These are phyloP conservation scores for Phytophthora pseudosyringae DNA, from an alignment of 352 stramenopile genomes.

Conservation along the genomic window DNA sequence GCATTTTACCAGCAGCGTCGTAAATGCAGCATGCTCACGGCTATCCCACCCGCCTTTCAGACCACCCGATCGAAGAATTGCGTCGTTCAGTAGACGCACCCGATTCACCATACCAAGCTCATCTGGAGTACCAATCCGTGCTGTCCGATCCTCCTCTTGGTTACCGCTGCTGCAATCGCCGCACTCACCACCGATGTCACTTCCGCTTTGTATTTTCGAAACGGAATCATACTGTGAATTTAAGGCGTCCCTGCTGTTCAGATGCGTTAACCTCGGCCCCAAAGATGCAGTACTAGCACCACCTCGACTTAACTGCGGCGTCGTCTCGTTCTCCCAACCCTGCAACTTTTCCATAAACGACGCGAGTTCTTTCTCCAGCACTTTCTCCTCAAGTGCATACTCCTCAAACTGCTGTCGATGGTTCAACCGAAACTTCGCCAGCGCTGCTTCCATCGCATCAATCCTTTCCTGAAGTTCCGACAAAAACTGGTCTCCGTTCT, in stretches of 20 bases:
- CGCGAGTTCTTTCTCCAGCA: conserved; percentile 61
- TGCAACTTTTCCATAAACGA: conserved; percentile 51
- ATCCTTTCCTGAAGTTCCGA: conserved; percentile 61
- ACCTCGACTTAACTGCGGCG: conserved; percentile 10
- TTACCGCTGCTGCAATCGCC: not conserved
- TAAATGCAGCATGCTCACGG: conserved; percentile 59
- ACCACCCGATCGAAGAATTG: conserved; percentile 61
- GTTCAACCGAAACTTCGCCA: conserved; percentile 43
- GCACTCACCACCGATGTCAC: not conserved
- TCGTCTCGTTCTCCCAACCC: conserved; percentile 39
- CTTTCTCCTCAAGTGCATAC: conserved; percentile 60
- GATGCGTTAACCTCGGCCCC: conserved; percentile 1
- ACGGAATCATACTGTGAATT: not conserved
- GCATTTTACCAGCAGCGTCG: conserved; percentile 46
- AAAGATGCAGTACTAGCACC: conserved; percentile 12
- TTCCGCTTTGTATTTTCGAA: conserved; percentile 6
- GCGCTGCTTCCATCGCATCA: conserved; percentile 51
- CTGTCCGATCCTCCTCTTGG: conserved; percentile 10
- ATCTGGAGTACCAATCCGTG: conserved; percentile 11
- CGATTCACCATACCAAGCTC: conserved; percentile 49
- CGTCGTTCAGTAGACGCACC: conserved; percentile 58
- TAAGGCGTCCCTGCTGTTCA: conserved; percentile 12
- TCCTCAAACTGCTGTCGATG: conserved; percentile 54
- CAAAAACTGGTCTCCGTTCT: conserved; percentile 52
- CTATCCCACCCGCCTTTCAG: conserved; percentile 66